Conservation (phyloP, 1,284 basidiomycete genomes). For the Sporisorium exsertum region DNA sequence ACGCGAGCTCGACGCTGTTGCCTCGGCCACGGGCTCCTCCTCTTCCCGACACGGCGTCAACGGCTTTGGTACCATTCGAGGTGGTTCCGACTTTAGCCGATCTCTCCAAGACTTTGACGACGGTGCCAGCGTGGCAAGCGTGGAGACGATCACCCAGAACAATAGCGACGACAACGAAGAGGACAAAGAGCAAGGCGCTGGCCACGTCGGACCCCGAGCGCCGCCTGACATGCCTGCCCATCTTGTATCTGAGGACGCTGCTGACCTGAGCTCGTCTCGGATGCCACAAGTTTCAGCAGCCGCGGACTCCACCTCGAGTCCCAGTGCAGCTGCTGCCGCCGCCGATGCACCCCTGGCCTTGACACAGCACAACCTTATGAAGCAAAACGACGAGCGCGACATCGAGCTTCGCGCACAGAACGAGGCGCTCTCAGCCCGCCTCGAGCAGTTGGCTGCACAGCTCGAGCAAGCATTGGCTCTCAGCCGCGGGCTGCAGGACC, state of each 20-base stretch:
- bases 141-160: constrained; percentile 60
- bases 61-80: constrained; percentile 33
- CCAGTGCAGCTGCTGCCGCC: background rate
- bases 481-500: constrained; percentile 79
- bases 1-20: constrained; percentile 54
- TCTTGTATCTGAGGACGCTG: constrained; percentile 30
- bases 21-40: constrained; percentile 20
- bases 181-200: background rate
- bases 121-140: constrained; percentile 58
- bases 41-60: constrained; percentile 22
- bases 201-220: constrained; percentile 55
- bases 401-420: constrained; percentile 71
- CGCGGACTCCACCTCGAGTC: background rate
- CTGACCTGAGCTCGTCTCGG: constrained; percentile 17
- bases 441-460: constrained; percentile 79
- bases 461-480: constrained; percentile 82
- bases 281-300: constrained; percentile 18
- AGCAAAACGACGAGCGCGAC: constrained; percentile 40
- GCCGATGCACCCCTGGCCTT: constrained; percentile 2
- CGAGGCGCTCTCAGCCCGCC: constrained; percentile 78
- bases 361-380: constrained; percentile 15
- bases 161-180: constrained; percentile 14
- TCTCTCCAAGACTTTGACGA: constrained; percentile 58
- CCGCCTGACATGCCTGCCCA: constrained; percentile 55
- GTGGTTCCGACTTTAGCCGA: constrained; percentile 5